Percentiles rank a stretch among this genome's conserved stretches.
Evolutionary conservation across 2,329 filamentous ascomycete genomes (phyloP).

Genomic region (Hirsutella thompsonii): DNA sequence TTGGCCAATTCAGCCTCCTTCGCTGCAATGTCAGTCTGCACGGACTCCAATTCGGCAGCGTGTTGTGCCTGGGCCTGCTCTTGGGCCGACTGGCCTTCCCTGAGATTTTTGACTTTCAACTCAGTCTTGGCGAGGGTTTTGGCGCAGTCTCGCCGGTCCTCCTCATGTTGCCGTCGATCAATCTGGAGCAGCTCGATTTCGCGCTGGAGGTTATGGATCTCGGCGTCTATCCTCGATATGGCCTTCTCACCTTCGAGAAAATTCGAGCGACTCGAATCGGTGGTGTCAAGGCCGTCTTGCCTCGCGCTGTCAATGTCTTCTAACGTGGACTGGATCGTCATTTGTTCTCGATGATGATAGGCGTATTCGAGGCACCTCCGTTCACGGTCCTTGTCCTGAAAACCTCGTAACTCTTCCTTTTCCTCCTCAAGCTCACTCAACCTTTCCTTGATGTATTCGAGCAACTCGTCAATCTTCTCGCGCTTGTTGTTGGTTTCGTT

Average conservation of each 20-base stretch:
- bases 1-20: slow-evolving; percentile 66
- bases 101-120: slow-evolving; percentile 67
- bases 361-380: slow-evolving; percentile 88
- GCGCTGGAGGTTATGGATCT: slow-evolving; percentile 69
- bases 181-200: slow-evolving; percentile 74
- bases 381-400: slow-evolving; percentile 90
- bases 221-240: slow-evolving; percentile 61
- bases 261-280: slow-evolving; percentile 64
- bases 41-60: slow-evolving; percentile 55
- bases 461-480: slow-evolving; percentile 82
- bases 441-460: slow-evolving; percentile 85
- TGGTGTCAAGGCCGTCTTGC: slow-evolving; percentile 71
- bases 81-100: slow-evolving; percentile 68
- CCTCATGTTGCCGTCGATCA: slow-evolving; percentile 77
- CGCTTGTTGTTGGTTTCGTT: slow-evolving; percentile 91
- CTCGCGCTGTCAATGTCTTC: slow-evolving; percentile 73
- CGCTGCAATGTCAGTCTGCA: slow-evolving; percentile 60
- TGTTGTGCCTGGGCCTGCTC: slow-evolving; percentile 62
- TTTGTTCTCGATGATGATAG: slow-evolving; percentile 81
- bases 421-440: slow-evolving; percentile 87
- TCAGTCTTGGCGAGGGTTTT: slow-evolving; percentile 76
- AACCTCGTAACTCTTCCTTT: slow-evolving; percentile 87
- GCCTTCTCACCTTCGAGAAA: slow-evolving; percentile 71
- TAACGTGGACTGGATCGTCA: slow-evolving; percentile 62
- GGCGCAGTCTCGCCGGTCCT: slow-evolving; percentile 73